Evolutionary conservation across 495 filamentous ascomycete species (phyloP), one percentile per base, ranked within the genome.

Genomic region (Aspergillus bridgeri): DNA sequence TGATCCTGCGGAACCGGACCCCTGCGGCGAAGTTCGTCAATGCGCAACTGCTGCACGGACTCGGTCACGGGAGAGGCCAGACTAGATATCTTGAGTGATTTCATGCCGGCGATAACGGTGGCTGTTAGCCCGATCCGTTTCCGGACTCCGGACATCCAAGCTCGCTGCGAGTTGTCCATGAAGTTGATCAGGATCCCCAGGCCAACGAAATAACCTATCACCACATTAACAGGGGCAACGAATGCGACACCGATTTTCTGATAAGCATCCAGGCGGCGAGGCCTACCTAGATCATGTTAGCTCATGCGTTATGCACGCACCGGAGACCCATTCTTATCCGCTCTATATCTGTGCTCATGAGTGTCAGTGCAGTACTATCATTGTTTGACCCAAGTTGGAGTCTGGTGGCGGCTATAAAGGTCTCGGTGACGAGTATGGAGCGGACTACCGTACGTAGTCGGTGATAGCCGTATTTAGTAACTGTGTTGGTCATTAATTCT

Each of bases 321-420:
- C 62, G 48, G 22, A 75, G 64, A 1, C 70, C 73, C 19, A 54
- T 65, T 18, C 57, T 63, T 23, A 81, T 73, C 13, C 74, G 66
- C 48, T 81, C 78, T 13, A 81, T 68, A 54, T 83, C 81, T 6
- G 77, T 79, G 74, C 77, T 82, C 75, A 83, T 83, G 3, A 87
- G 65, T 3, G 83, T 83, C n/a, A 83, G 54, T 4, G 77, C 74
- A 23, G 75, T 71, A 9, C 78, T 71, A 51, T 78, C 75, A 3
- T 72, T 62, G 7, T 60, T 60, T 6, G 64, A 62, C 19, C 76
- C 63, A 17, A 59, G 53, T n/a, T 43, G 24, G 15, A 46, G n/a
- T 47, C 60, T 73, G 9, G 65, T 66, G 6, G 79, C 70, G 15
- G 21, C 25, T 20, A 3, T 18, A 13, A 45, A 83, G 25, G 80